phyloP scores from a whole-genome alignment of 306 rosid genomes.

The Senna tora region DNA sequence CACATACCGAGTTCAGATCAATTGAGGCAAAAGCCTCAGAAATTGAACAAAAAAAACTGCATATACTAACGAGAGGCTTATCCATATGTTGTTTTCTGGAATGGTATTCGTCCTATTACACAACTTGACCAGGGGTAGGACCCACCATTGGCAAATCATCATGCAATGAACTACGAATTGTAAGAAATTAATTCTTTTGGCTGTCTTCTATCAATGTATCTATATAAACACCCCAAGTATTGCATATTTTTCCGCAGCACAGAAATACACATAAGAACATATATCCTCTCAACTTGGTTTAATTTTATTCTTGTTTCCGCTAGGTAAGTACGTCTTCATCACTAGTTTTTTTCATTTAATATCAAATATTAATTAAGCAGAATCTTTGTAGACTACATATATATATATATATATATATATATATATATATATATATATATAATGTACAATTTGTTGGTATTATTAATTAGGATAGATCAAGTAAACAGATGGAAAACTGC shows the following conservation, averaged over 20 bases:
- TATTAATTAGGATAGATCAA: too few relatives aligned
- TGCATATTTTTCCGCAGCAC: background rate
- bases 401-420: too few relatives aligned
- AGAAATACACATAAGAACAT: background rate
- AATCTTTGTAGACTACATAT: too few relatives aligned
- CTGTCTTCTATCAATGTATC: background rate
- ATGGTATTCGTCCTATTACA: slow-evolving; percentile 27
- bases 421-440: too few relatives aligned
- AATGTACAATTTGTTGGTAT: background rate
- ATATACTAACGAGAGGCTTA: too few relatives aligned
- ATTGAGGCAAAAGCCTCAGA: too few relatives aligned
- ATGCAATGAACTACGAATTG: background rate
- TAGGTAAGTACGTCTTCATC: background rate
- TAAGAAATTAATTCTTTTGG: background rate
- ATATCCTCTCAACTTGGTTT: too few relatives aligned
- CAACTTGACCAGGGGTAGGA: slow-evolving; percentile 16
- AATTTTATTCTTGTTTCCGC: background rate
- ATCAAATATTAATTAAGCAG: too few relatives aligned
- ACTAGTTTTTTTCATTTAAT: background rate
- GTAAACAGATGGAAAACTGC: too few relatives aligned
- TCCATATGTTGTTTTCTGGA: background rate
- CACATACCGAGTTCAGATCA: too few relatives aligned
- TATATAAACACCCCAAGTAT: slow-evolving; percentile 19
- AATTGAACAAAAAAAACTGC: too few relatives aligned
- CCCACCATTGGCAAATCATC: slow-evolving; percentile 22